Conservation (phyloP, 176 grass and related monocot genomes). For the Rhynchospora pubera region DNA sequence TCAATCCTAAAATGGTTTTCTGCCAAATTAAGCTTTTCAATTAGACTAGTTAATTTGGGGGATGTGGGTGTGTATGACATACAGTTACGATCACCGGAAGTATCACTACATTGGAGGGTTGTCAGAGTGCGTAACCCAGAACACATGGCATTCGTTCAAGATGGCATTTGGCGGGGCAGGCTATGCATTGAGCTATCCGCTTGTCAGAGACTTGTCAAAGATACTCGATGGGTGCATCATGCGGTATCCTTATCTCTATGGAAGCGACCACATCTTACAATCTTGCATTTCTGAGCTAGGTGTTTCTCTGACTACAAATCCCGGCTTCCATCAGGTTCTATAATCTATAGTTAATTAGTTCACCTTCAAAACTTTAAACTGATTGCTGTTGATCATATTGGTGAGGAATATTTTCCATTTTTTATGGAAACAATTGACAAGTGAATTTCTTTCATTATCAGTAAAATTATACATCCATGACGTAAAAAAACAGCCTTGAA, state of each 20-base stretch:
- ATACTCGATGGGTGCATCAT: conserved; percentile 13
- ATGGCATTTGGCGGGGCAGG: conserved; percentile 19
- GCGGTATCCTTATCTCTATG: conserved; percentile 4
- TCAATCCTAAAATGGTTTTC: not conserved
- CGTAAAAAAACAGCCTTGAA: too few relatives aligned
- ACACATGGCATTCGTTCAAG: not conserved
- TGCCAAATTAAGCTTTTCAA: not conserved
- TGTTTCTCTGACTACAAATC: not conserved
- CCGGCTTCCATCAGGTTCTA: conserved; percentile 18
- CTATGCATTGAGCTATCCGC: conserved; percentile 11
- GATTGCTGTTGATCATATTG: not conserved
- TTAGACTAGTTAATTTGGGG: not conserved
- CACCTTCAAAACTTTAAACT: not conserved
- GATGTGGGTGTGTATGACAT: not conserved
- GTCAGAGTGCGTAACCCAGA: not conserved
- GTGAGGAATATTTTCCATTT: not conserved
- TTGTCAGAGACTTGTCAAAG: not conserved
- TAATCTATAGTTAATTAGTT: not conserved
- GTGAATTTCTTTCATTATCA: not conserved
- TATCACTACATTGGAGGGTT: not conserved
- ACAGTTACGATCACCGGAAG: not conserved
- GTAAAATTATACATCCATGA: too few relatives aligned
- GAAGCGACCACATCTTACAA: not conserved
- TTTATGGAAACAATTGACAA: not conserved
- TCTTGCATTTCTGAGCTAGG: conserved; percentile 15